phyloP scores from a whole-genome alignment of 176 grass and related monocot genomes.

The Tillandsia fasciculata region DNA sequence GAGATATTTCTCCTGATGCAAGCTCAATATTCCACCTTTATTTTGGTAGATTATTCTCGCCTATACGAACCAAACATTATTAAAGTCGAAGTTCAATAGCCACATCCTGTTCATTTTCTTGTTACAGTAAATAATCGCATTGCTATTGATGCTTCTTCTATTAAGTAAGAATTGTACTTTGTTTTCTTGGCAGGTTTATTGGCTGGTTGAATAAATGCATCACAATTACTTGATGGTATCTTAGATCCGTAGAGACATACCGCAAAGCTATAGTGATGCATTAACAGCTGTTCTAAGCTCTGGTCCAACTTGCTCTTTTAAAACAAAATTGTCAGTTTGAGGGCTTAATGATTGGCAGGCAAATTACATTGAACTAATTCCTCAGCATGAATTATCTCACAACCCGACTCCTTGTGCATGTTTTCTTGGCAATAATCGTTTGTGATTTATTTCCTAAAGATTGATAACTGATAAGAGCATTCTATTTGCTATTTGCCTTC shows the following conservation, averaged over 20 bases:
- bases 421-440: too few relatives aligned
- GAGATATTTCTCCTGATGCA: too few relatives aligned
- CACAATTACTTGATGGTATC: constrained; percentile 96
- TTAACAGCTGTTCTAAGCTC: constrained; percentile 80
- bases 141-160: background rate
- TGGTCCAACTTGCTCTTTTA: constrained; percentile 65
- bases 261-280: constrained; percentile 89
- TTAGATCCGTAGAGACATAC: constrained; percentile 95
- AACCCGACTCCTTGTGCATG: too few relatives aligned
- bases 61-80: too few relatives aligned
- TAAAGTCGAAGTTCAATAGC: too few relatives aligned
- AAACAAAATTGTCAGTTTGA: constrained; percentile 89
- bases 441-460: too few relatives aligned
- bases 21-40: too few relatives aligned
- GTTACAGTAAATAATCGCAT: background rate
- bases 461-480: too few relatives aligned
- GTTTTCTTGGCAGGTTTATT: constrained; percentile 66
- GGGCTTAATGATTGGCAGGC: constrained; percentile 92
- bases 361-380: constrained; percentile 13
- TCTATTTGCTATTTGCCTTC: too few relatives aligned
- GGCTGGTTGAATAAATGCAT: constrained; percentile 91
- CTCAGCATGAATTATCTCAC: too few relatives aligned
- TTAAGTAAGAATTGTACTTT: background rate
- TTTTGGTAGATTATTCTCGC: too few relatives aligned
- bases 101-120: background rate